Percentiles rank a stretch among this genome's conserved stretches.
Evolutionary conservation across 306 rosid species (phyloP).

Genomic region (Crotalaria pallida): DNA sequence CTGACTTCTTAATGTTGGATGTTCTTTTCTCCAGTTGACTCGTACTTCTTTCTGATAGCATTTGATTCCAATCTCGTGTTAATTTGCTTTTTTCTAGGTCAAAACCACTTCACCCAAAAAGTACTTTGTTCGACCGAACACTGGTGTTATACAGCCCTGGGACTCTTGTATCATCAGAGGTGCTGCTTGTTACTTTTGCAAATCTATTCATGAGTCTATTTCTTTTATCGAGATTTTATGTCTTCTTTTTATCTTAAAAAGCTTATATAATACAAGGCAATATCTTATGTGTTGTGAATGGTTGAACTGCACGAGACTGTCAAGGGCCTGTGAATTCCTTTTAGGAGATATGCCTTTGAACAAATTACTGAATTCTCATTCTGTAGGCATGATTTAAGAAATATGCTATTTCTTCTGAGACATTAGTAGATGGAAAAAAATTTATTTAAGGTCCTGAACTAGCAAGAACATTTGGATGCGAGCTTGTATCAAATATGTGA

Average conservation of each 20-base stretch:
- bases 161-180: constrained; percentile 91
- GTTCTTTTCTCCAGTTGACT: neutral
- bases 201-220: neutral
- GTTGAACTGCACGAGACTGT: neutral
- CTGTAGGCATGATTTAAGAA: neutral
- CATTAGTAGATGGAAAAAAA: neutral
- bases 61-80: neutral
- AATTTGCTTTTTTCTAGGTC: constrained; percentile 49
- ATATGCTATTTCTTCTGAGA: neutral
- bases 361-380: neutral
- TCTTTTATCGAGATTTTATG: neutral
- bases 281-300: neutral
- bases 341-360: neutral
- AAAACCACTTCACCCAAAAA: constrained; percentile 97
- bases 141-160: constrained; percentile 80
- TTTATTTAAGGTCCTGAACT: neutral
- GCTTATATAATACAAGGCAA: too few species aligned
- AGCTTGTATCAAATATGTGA: neutral
- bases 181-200: constrained; percentile 27
- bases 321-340: neutral
- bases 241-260: neutral
- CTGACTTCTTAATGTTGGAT: neutral
- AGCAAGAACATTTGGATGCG: neutral
- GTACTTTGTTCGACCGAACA: constrained; percentile 95
- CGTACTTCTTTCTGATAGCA: neutral